These are phyloP conservation scores for Albizia julibrissin DNA, from an alignment of 306 rosid genomes.

Conservation along the genomic window DNA sequence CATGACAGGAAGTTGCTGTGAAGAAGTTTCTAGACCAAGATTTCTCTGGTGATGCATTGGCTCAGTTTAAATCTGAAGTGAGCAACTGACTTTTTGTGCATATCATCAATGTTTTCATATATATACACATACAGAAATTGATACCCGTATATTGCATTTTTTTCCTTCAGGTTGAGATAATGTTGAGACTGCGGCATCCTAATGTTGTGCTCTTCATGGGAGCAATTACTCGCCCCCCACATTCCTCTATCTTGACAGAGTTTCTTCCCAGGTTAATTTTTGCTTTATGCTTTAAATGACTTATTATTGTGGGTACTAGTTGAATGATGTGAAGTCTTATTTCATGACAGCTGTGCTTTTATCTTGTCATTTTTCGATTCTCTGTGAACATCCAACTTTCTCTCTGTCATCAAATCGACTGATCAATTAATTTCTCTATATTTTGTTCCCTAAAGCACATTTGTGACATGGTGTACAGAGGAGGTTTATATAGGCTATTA, in stretches of 20 bases:
- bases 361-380: slow-evolving; percentile 9
- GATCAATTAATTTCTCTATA: slow-evolving; percentile 29
- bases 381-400: slow-evolving; percentile 19
- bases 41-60: slow-evolving; percentile 90
- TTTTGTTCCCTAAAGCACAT: slow-evolving; percentile 42
- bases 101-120: slow-evolving; percentile 13
- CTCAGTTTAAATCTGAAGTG: slow-evolving; percentile 95
- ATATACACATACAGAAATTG: slow-evolving; percentile 15
- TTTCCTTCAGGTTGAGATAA: slow-evolving; percentile 83
- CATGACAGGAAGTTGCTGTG: slow-evolving; percentile 93
- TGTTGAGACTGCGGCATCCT: slow-evolving; percentile 97
- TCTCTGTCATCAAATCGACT: slow-evolving; percentile 20
- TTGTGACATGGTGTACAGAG: slow-evolving; percentile 58
- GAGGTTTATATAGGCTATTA: slow-evolving; percentile 85
- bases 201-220: slow-evolving; percentile 99
- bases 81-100: slow-evolving; percentile 37
- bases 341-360: slow-evolving; percentile 16
- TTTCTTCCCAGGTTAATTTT: slow-evolving; percentile 85
- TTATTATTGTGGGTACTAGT: slow-evolving; percentile 18
- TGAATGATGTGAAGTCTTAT: slow-evolving; percentile 13
- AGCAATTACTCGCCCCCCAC: slow-evolving; percentile 92
- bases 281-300: slow-evolving; percentile 14
- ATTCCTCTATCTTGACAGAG: slow-evolving; percentile 93
- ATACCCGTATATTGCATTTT: slow-evolving; percentile 23
- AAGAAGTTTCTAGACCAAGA: slow-evolving; percentile 98